Evolutionary conservation across 2,329 filamentous ascomycete species (phyloP).

Genomic region (Exophiala viscosa): DNA sequence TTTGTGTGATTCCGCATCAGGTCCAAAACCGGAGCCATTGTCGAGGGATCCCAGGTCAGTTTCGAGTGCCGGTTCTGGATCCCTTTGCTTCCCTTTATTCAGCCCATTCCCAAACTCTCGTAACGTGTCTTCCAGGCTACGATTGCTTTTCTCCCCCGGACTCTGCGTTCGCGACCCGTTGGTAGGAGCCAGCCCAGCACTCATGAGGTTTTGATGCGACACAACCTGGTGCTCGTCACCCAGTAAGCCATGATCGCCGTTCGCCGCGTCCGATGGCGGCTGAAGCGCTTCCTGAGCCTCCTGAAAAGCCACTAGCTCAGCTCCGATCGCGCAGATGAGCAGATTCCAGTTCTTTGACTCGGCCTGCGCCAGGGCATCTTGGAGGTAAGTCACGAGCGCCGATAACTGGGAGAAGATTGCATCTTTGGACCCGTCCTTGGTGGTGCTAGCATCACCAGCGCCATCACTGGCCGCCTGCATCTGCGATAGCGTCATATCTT

Average conservation of each 20-base stretch:
- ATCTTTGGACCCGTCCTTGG: constrained; percentile 5
- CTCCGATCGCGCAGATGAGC: constrained; percentile 59
- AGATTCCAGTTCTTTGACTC: constrained; percentile 57
- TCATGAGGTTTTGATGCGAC: constrained; percentile 14
- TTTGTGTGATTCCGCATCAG: not conserved
- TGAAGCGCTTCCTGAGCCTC: constrained; percentile 38
- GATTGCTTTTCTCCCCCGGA: constrained; percentile 21
- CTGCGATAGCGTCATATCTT: constrained; percentile 17
- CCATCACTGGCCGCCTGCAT: constrained; percentile 1
- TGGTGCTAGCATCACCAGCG: not conserved
- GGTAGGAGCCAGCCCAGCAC: not conserved
- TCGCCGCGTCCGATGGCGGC: not conserved
- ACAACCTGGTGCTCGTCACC: constrained; percentile 14
- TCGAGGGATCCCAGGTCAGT: not conserved
- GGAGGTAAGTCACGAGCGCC: constrained; percentile 37
- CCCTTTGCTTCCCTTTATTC: constrained; percentile 9
- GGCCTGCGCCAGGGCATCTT: constrained; percentile 49
- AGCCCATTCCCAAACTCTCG: constrained; percentile 16
- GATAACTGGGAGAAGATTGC: constrained; percentile 14
- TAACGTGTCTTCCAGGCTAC: constrained; percentile 27
- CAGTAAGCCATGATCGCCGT: not conserved
- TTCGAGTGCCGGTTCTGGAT: not conserved
- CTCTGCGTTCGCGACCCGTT: constrained; percentile 2
- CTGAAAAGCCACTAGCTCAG: constrained; percentile 56
- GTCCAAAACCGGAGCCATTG: not conserved